These are phyloP conservation scores for Chrysopogon serrulatus DNA, from an alignment of 176 grass and related monocot genomes.

Conservation along the genomic window DNA sequence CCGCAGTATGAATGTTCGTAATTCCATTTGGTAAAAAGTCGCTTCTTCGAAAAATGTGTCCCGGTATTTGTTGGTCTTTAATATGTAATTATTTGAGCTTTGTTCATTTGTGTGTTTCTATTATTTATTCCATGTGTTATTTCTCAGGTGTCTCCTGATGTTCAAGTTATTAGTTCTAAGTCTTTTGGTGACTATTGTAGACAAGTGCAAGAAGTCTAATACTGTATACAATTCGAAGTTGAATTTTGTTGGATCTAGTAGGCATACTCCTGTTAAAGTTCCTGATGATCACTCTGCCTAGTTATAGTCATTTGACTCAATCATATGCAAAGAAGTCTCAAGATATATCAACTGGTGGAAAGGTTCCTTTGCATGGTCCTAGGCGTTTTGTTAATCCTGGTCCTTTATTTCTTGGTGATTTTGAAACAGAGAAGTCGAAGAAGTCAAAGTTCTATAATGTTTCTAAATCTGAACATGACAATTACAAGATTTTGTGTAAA, in stretches of 20 bases:
- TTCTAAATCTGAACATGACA: background rate
- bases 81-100: too few relatives aligned
- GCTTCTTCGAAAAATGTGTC: too few relatives aligned
- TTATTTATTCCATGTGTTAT: background rate
- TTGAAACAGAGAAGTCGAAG: fast-evolving
- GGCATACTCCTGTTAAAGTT: too few relatives aligned
- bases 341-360: background rate
- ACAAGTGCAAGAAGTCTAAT: background rate
- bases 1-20: too few relatives aligned
- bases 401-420: background rate
- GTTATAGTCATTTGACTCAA: background rate
- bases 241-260: background rate
- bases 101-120: background rate
- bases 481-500: background rate
- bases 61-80: too few relatives aligned
- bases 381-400: background rate
- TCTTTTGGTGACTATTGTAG: background rate
- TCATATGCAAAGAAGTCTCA: background rate
- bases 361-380: background rate
- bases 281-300: too few relatives aligned
- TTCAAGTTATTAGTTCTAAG: background rate
- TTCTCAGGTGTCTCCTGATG: background rate
- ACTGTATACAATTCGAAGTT: background rate
- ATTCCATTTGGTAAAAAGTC: background rate
- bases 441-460: background rate